These are phyloP conservation scores for Saturnispora mendoncae DNA, from an alignment of 805 yeast genomes.

Conservation along the genomic window DNA sequence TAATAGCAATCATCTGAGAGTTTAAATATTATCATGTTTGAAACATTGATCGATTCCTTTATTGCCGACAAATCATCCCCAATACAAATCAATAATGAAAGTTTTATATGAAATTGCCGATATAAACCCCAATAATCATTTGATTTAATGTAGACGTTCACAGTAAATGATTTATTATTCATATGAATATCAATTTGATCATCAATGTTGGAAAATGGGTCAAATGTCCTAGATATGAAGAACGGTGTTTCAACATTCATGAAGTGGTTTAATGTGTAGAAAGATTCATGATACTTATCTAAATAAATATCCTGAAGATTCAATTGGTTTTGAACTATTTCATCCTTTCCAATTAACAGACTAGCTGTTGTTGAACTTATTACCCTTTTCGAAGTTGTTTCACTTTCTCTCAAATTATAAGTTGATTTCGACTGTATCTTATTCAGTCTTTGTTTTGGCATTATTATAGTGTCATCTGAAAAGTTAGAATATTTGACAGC, in stretches of 20 bases:
- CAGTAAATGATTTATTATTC: conserved; percentile 18
- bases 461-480: background rate
- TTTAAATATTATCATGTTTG: conserved; percentile 23
- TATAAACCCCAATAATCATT: conserved; percentile 21
- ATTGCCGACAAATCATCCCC: conserved; percentile 25
- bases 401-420: conserved; percentile 1
- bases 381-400: background rate
- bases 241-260: conserved; percentile 22
- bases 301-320: conserved; percentile 24
- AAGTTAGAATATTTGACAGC: background rate
- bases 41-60: conserved; percentile 15
- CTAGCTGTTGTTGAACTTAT: background rate
- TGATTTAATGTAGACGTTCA: conserved; percentile 19
- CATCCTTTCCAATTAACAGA: conserved; percentile 4
- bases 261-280: conserved; percentile 29
- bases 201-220: conserved; percentile 20
- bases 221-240: conserved; percentile 30
- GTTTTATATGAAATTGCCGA: conserved; percentile 20
- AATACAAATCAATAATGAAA: conserved; percentile 26
- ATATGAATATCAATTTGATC: conserved; percentile 21
- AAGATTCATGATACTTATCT: conserved; percentile 26
- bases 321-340: conserved; percentile 23
- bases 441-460: background rate
- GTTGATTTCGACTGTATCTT: conserved; percentile 7
- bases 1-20: conserved; percentile 29